A percentile compares a stretch with the other conserved stretches of the same genome.
Evolutionary conservation across 257 asterid genomes (phyloP).

Genomic region (Verbena officinalis): DNA sequence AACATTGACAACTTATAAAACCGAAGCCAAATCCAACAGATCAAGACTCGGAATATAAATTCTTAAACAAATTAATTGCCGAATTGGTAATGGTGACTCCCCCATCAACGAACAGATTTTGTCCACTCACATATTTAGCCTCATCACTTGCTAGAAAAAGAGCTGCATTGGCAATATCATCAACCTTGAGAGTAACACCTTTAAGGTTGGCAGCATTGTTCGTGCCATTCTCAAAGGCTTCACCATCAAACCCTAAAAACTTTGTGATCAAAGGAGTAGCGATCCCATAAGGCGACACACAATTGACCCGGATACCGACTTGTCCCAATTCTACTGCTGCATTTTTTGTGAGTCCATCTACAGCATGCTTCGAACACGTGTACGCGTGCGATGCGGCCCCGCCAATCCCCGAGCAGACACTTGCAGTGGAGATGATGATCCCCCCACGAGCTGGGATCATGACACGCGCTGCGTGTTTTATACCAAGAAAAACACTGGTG

Average conservation of each 20-base stretch:
- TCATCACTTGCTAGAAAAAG: conserved; percentile 50
- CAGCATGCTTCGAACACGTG: conserved; percentile 42
- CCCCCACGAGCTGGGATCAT: conserved; percentile 50
- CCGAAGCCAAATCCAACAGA: no score
- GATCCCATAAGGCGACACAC: conserved; percentile 49
- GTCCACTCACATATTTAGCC: conserved; percentile 46
- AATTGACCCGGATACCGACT: conserved; percentile 52
- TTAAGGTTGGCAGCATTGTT: conserved; percentile 35
- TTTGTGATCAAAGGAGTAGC: conserved; percentile 44
- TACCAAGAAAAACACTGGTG: conserved; percentile 47
- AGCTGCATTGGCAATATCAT: conserved; percentile 56
- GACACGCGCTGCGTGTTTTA: conserved; percentile 54
- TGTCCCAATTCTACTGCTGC: conserved; percentile 46
- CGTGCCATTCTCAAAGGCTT: conserved; percentile 38
- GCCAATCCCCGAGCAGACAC: conserved; percentile 32
- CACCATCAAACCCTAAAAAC: conserved; percentile 26
- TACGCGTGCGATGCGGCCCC: conserved; percentile 43
- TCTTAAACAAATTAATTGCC: no score
- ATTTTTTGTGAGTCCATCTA: conserved; percentile 43
- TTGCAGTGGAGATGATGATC: conserved; percentile 41
- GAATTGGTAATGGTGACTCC: conserved; percentile 35
- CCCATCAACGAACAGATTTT: conserved; percentile 47
- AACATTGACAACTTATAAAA: no score
- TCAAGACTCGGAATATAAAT: no score
- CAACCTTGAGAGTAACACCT: conserved; percentile 31